phyloP scores from a whole-genome alignment of 176 grass and related monocot genomes.

The Alopecurus myosuroides region DNA sequence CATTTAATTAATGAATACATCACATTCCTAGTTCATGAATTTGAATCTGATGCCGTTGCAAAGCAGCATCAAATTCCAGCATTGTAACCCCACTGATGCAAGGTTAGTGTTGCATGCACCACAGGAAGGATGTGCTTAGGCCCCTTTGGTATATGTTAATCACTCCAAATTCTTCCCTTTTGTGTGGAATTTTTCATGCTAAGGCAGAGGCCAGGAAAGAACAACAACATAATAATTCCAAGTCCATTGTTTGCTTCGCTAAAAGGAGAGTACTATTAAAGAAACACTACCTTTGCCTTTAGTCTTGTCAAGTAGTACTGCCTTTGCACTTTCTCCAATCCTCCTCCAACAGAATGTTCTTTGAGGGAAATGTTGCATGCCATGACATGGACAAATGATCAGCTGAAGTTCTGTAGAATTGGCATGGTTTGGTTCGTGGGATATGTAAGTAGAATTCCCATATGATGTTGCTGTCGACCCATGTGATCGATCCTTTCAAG shows the following conservation, averaged over 20 bases:
- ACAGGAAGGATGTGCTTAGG: constrained; percentile 31
- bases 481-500: constrained; percentile 29
- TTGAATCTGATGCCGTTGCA: constrained; percentile 53
- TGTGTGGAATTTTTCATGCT: constrained; percentile 30
- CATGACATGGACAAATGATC: constrained; percentile 25
- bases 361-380: constrained; percentile 6
- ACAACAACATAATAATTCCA: not conserved
- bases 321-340: constrained; percentile 20
- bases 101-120: constrained; percentile 42
- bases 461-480: constrained; percentile 25
- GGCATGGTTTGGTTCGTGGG: constrained; percentile 2
- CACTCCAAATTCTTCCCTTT: constrained; percentile 17
- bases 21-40: constrained; percentile 26
- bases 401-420: constrained; percentile 2
- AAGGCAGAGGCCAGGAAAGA: constrained; percentile 25
- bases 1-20: constrained; percentile 1
- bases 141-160: constrained; percentile 12
- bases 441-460: not conserved
- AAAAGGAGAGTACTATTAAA: constrained; percentile 11
- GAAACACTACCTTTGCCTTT: constrained; percentile 27
- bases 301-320: constrained; percentile 26
- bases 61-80: constrained; percentile 39
- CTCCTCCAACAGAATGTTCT: constrained; percentile 28
- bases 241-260: constrained; percentile 10
- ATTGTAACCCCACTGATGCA: constrained; percentile 34